Conservation (phyloP, 2,329 filamentous ascomycete species). For the Talaromyces marneffei region DNA sequence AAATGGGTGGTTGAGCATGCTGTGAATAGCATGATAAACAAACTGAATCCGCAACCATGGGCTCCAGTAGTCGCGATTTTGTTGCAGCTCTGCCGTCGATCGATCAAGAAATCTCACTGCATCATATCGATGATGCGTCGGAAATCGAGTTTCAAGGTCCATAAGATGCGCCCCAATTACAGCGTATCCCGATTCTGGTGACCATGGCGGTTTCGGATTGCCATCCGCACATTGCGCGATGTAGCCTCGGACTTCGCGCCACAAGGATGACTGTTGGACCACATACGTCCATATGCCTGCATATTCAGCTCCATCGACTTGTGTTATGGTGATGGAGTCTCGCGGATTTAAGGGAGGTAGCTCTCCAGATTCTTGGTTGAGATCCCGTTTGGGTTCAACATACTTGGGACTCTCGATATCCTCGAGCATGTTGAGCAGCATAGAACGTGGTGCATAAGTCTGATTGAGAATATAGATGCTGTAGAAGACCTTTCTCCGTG, state of each 20-base stretch:
- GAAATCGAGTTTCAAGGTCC: conserved; percentile 21
- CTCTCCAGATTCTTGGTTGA: conserved; percentile 6
- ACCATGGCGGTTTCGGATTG: conserved; percentile 18
- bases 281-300: conserved; percentile 21
- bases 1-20: conserved; percentile 29
- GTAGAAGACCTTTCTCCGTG: conserved; percentile 16
- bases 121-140: conserved; percentile 20
- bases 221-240: conserved; percentile 16
- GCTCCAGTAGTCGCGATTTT: conserved; percentile 25
- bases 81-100: conserved; percentile 17
- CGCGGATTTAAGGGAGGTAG: conserved; percentile 15
- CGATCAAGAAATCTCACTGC: conserved; percentile 18
- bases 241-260: conserved; percentile 18
- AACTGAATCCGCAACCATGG: conserved; percentile 30
- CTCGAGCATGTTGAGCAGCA: conserved; percentile 20
- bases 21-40: conserved; percentile 28
- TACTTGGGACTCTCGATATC: conserved; percentile 21
- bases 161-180: conserved; percentile 20
- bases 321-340: conserved; percentile 4
- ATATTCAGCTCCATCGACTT: neutral
- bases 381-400: conserved; percentile 16
- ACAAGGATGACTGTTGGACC: conserved; percentile 17
- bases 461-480: conserved; percentile 19
- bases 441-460: conserved; percentile 16
- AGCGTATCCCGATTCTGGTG: conserved; percentile 19